Base-by-base conservation (phyloP, 352 stramenopile genomes). In the Globisporangium camurandrum region DNA sequence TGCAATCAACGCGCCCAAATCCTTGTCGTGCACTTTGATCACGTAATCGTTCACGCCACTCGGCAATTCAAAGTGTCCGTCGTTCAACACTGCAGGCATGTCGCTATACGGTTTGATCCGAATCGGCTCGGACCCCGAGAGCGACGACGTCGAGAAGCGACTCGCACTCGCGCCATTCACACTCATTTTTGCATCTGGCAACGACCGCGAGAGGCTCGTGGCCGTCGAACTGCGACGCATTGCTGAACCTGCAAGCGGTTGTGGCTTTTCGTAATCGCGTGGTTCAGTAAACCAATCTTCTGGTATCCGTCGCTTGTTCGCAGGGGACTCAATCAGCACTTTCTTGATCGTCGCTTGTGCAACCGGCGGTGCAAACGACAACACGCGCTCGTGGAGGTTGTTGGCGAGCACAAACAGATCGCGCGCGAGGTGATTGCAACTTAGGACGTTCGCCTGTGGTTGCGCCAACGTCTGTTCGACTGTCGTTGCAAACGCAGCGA, bases 291-390 rank as follows among this genome's bases (percentile, higher is more conserved):
- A 91, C 80, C 80, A 92, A 46, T 92, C 80, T 23, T 81, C 64
- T 2, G 80, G 80, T 52, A 92, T 92, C 22, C 71, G 75, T 14
- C 75, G 69, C 46, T 81, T n/a, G n/a, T n/a, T 84, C 1, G 71
- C 73, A 9, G 73, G 64, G 6, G 79, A 86, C 37, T 89, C 78
- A 3, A 66, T 56, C 10, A 82, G 67, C 34, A 83, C 71, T 60
- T 88, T 88, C 56, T 92, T 88, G 38, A 89, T 71, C 1, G 77
- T 88, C n/a, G 71, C 71, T 54, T 89, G 77, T 14, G 69, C 66
- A 3, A 75, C 66, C 0, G 73, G 79, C 41, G 77, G 70, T 9
- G 75, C 71, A 34, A 88, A 71, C 28, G 66, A 76, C 28, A 84
- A 62, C 3, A 86, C 67, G 22, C 57, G 73, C 39, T 84, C 71